Conservation (phyloP, 345 rosid genomes). For the Boechera stricta region DNA sequence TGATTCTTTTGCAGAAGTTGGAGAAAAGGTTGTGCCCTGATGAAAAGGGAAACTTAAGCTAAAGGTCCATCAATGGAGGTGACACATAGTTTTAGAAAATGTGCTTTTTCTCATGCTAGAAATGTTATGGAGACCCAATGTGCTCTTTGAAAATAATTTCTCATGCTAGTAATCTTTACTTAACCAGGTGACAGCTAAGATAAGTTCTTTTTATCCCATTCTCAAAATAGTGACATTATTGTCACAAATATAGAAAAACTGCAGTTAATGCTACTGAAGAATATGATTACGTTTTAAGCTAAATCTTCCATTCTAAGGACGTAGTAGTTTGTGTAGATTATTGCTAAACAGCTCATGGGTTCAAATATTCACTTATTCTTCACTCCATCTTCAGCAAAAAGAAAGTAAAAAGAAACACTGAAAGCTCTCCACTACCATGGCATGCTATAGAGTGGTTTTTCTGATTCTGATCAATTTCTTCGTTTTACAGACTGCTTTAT, state of each 20-base stretch:
- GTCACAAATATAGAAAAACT: conserved; percentile 29
- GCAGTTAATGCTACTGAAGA: conserved; percentile 31
- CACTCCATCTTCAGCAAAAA: conserved; percentile 31
- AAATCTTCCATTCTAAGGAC: conserved; percentile 27
- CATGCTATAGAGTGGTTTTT: background rate
- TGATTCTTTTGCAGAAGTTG: conserved; percentile 5
- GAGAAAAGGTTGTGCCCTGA: background rate
- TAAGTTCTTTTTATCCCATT: conserved; percentile 21
- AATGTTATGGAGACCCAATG: conserved; percentile 17
- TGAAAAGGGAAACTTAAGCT: conserved; percentile 7
- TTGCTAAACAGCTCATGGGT: conserved; percentile 35
- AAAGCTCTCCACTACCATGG: conserved; percentile 30
- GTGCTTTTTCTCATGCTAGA: conserved; percentile 16
- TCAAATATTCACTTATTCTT: conserved; percentile 12
- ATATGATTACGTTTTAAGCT: conserved; percentile 21
- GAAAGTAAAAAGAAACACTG: background rate
- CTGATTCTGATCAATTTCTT: conserved; percentile 32
- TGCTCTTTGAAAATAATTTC: conserved; percentile 3
- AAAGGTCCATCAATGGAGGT: conserved; percentile 22
- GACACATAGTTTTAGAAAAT: conserved; percentile 11
- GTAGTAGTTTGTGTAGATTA: conserved; percentile 26
- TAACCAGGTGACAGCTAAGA: conserved; percentile 20
- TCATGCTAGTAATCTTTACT: background rate
- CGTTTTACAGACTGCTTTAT: conserved; percentile 29
- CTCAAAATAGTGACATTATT: conserved; percentile 12